Conservation (phyloP, 2,329 filamentous ascomycete species). For the Fusarium goolgardi region DNA sequence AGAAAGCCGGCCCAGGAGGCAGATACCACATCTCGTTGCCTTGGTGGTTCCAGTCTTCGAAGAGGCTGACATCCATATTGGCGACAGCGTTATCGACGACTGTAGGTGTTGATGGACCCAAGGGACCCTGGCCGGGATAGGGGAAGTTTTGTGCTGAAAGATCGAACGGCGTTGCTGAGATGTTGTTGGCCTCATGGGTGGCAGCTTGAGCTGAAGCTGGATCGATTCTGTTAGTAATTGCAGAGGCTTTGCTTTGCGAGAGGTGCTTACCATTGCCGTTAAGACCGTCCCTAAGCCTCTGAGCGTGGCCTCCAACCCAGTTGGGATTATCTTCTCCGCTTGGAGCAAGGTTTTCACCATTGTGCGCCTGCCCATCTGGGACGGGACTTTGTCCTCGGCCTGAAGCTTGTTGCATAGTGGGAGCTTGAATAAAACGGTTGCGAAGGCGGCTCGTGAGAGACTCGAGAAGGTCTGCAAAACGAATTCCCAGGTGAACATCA, state of each 20-base stretch:
- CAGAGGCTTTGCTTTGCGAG: not conserved
- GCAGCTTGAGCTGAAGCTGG: slow-evolving; percentile 53
- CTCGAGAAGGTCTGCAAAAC: slow-evolving; percentile 85
- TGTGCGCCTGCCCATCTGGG: slow-evolving; percentile 47
- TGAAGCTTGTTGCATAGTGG: slow-evolving; percentile 58
- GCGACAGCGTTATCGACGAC: slow-evolving; percentile 49
- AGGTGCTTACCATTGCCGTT: slow-evolving; percentile 53
- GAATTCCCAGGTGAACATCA: slow-evolving; percentile 85
- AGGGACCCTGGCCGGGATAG: slow-evolving; percentile 62
- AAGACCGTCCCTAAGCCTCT: slow-evolving; percentile 56
- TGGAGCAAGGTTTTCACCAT: slow-evolving; percentile 44
- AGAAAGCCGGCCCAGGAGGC: slow-evolving; percentile 71
- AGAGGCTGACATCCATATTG: slow-evolving; percentile 56
- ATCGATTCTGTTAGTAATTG: slow-evolving; percentile 21
- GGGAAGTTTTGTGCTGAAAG: slow-evolving; percentile 66
- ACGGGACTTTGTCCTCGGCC: slow-evolving; percentile 58
- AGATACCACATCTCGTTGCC: slow-evolving; percentile 75
- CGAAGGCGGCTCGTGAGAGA: slow-evolving; percentile 79
- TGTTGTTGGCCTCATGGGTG: slow-evolving; percentile 59
- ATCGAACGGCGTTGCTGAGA: slow-evolving; percentile 73
- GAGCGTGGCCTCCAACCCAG: slow-evolving; percentile 55
- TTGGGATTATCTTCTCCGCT: slow-evolving; percentile 43
- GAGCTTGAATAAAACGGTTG: slow-evolving; percentile 77
- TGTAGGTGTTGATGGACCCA: slow-evolving; percentile 63
- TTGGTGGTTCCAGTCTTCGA: slow-evolving; percentile 67